These are phyloP conservation scores for Fusarium sterilihyphosum DNA, from an alignment of 2,329 filamentous ascomycete species.

Conservation along the genomic window DNA sequence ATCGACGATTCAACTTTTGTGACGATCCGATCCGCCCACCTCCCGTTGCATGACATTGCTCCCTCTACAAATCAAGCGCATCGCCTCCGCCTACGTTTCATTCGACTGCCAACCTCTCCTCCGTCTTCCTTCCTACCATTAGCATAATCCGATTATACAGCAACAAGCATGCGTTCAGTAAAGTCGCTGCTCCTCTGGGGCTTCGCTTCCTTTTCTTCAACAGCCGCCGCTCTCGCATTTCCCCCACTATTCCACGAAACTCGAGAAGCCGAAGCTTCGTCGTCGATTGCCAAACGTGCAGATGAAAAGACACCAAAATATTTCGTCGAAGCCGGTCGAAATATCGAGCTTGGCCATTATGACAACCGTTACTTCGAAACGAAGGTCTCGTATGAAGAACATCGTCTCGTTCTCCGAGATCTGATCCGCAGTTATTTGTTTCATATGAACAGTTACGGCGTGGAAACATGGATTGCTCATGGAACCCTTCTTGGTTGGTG, in stretches of 20 bases:
- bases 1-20: neutral
- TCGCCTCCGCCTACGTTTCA: neutral
- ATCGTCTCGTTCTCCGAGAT: slow-evolving; percentile 72
- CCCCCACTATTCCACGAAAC: slow-evolving; percentile 16
- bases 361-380: slow-evolving; percentile 75
- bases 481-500: slow-evolving; percentile 88
- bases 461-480: slow-evolving; percentile 89
- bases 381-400: slow-evolving; percentile 72
- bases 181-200: slow-evolving; percentile 42
- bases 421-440: slow-evolving; percentile 80
- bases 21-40: slow-evolving; percentile 6
- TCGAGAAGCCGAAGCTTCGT: neutral
- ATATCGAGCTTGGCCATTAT: slow-evolving; percentile 74
- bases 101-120: neutral
- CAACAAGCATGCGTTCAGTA: slow-evolving; percentile 34
- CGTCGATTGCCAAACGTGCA: slow-evolving; percentile 6
- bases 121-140: neutral
- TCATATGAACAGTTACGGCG: slow-evolving; percentile 68
- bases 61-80: neutral
- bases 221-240: slow-evolving; percentile 29
- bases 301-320: slow-evolving; percentile 60
- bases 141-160: neutral
- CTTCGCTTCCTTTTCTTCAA: slow-evolving; percentile 34
- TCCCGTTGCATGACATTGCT: neutral
- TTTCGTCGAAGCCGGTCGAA: slow-evolving; percentile 71